Base-by-base conservation (phyloP, 2,329 filamentous ascomycete genomes). In the Stenocarpella maydis region DNA sequence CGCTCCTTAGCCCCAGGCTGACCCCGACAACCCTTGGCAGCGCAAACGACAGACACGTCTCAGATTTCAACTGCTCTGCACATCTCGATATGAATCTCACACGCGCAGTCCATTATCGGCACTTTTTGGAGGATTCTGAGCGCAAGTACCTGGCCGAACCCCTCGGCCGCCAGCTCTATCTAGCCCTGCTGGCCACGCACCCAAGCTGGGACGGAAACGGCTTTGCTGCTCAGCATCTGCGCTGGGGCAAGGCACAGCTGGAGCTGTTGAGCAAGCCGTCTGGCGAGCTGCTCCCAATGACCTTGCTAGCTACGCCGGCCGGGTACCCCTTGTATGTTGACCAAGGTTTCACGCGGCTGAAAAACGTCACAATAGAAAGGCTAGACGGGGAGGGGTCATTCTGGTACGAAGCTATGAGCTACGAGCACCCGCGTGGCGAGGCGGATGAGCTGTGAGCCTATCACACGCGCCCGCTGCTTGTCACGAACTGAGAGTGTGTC, bases 191-290 rank as follows among this genome's bases (percentile, higher is more conserved):
- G 10, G 69, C 69, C 14, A 71, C 69, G 19, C 67, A 71, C 24
- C 69, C 67, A 15, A 45, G 49, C 15, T 71, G 69, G 69, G 69
- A 71, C 39, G 69, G 69, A 8, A 65, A 71, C 19, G 67, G 69
- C 1, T 71, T 71, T 19, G 69, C 53, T 17, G 37, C 67, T 17
- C 17, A 24, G 17, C 69, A 69, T 17, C 41, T 71, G 8, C 54
- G 39, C 17, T 71, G 69, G 67, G 69, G 69, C 2, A 66, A 63
- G 54, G 49, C 47, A 2, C 53, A 66, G 19, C 67, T 64, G 21
- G 53, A 50, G 31, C 50, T 45, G 41, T n/a, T 71, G 28, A 58
- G 54, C 5, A 15, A 14, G n/a, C 54, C 17, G n/a, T 6, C 14
- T 12, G 49, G 45, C 4, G 53, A 34, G 14, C 17, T 19, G 15